phyloP scores from a whole-genome alignment of 257 asterid genomes.

The Fraxinus quadrangulata region DNA sequence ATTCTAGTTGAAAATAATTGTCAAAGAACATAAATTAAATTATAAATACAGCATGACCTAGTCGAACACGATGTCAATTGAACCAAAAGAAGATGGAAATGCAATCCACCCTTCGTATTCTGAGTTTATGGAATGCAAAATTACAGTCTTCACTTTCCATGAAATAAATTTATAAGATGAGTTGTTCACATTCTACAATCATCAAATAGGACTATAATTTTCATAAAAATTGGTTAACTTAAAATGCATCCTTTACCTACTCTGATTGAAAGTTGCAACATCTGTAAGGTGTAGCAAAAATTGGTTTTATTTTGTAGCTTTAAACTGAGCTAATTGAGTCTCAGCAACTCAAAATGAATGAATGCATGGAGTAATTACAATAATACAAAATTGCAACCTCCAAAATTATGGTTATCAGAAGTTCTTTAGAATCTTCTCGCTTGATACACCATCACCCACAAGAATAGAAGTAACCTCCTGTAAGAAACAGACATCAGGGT shows the following conservation, averaged over 20 bases:
- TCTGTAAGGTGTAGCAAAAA: not conserved
- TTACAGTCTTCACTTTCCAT: not conserved
- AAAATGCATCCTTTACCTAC: not conserved
- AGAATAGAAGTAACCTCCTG: slow-evolving; percentile 92
- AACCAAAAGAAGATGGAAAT: not conserved
- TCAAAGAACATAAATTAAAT: not conserved
- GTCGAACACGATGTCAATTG: not conserved
- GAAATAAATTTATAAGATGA: not conserved
- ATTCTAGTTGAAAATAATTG: not conserved
- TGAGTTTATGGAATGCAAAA: no score
- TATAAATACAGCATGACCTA: not conserved
- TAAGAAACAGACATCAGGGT: slow-evolving; percentile 25
- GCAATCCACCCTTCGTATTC: no score
- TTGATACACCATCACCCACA: slow-evolving; percentile 70
- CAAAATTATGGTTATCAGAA: slow-evolving; percentile 36
- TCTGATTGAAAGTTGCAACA: not conserved
- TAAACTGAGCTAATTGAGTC: slow-evolving; percentile 24
- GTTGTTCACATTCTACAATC: not conserved
- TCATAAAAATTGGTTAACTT: not conserved
- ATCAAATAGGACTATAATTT: not conserved
- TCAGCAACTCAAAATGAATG: slow-evolving; percentile 37
- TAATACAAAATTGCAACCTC: slow-evolving; percentile 29
- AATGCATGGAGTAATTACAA: slow-evolving; percentile 13
- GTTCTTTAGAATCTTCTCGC: slow-evolving; percentile 73
- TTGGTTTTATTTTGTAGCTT: slow-evolving; percentile 27